Evolutionary conservation across 1,284 basidiomycete genomes (phyloP).

Genomic region (Leccinum subrobustum): DNA sequence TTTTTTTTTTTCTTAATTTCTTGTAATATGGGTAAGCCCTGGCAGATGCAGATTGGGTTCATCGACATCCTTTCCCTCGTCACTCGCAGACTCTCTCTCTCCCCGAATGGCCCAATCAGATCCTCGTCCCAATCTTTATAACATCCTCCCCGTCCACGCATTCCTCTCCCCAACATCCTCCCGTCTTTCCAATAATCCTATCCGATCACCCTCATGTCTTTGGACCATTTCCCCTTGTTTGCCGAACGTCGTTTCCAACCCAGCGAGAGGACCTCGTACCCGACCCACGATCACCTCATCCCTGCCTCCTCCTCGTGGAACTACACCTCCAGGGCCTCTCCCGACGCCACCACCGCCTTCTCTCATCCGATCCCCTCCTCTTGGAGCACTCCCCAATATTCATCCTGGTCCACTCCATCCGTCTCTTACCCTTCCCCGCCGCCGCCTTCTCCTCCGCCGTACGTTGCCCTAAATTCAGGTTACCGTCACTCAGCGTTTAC

Average conservation of each 20-base stretch:
- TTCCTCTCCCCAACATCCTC: slow-evolving; percentile 8
- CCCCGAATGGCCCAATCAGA: slow-evolving; percentile 20
- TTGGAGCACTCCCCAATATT: slow-evolving; percentile 26
- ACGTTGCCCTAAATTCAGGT: slow-evolving; percentile 17
- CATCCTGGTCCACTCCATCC: slow-evolving; percentile 22
- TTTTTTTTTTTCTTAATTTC: background rate
- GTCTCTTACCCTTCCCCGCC: slow-evolving; percentile 24
- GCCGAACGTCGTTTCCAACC: slow-evolving; percentile 34
- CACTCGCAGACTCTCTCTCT: background rate
- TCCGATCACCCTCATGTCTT: slow-evolving; percentile 28
- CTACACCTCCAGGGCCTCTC: slow-evolving; percentile 27
- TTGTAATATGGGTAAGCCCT: background rate
- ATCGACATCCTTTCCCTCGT: slow-evolving; percentile 11
- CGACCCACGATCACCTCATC: slow-evolving; percentile 24
- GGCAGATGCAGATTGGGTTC: slow-evolving; percentile 25
- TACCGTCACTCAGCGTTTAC: slow-evolving; percentile 29
- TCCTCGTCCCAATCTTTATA: slow-evolving; percentile 29
- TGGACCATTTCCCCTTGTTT: slow-evolving; percentile 35
- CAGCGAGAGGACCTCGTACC: slow-evolving; percentile 27
- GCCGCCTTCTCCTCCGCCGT: slow-evolving; percentile 28
- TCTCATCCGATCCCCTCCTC: slow-evolving; percentile 13
- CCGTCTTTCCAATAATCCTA: background rate
- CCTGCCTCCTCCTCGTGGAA: slow-evolving; percentile 26
- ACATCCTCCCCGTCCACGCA: slow-evolving; percentile 15
- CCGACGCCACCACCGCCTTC: slow-evolving; percentile 19